Percentiles rank a stretch among this genome's conserved stretches.
These are phyloP conservation scores for Theobroma cacao DNA, from an alignment of 345 rosid genomes.

Conservation along the genomic window DNA sequence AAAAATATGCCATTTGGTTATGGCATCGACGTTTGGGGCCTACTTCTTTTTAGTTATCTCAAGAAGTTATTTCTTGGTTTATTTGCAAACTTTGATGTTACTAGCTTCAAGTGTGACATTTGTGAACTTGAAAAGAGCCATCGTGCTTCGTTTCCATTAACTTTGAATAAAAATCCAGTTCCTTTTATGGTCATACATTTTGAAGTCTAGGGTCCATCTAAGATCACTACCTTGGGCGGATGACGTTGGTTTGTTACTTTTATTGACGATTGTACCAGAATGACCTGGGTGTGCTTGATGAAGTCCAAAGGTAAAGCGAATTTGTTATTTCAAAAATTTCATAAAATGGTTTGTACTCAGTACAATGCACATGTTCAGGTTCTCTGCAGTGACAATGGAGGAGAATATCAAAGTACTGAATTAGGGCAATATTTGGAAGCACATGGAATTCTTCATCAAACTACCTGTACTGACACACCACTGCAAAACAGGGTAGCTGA, in stretches of 20 bases:
- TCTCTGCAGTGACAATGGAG: background rate
- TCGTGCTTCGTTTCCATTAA: background rate
- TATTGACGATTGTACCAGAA: conserved; percentile 3
- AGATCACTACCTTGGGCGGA: background rate
- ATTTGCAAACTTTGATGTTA: background rate
- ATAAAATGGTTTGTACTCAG: background rate
- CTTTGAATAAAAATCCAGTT: background rate
- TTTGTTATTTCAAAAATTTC: background rate
- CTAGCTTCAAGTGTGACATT: background rate
- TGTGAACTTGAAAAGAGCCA: background rate
- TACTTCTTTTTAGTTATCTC: background rate
- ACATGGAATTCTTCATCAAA: background rate
- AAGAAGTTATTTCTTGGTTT: conserved; percentile 1
- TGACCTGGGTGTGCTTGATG: conserved; percentile 9
- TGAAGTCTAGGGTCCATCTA: conserved; percentile 8
- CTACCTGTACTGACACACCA: background rate
- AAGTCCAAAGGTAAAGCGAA: background rate
- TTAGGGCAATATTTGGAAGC: background rate
- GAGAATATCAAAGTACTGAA: background rate
- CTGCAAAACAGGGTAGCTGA: background rate
- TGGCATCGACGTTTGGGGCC: background rate
- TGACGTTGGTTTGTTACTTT: conserved; percentile 1
- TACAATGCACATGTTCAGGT: background rate
- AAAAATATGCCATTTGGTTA: background rate
- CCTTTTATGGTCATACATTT: conserved; percentile 3